Percentiles rank a stretch among this genome's conserved stretches.
phyloP scores from a whole-genome alignment of 495 filamentous ascomycete species.

The Sabuloglossum arenarium region DNA sequence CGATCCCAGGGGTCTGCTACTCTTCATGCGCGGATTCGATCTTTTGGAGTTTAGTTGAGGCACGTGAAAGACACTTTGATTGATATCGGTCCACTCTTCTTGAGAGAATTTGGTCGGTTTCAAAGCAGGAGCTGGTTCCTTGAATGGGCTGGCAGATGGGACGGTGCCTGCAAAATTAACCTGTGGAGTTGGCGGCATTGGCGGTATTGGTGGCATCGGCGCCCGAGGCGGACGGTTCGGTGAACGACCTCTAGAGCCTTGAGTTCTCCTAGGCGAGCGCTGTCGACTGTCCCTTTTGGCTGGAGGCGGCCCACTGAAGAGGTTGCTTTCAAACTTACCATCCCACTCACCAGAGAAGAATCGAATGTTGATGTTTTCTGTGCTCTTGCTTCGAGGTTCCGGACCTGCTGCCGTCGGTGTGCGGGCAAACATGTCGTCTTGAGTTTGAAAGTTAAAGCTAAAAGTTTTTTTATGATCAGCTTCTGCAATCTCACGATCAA shows the following conservation, averaged over 20 bases:
- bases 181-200: not conserved
- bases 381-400: slow-evolving; percentile 20
- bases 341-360: slow-evolving; percentile 42
- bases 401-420: slow-evolving; percentile 20
- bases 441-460: slow-evolving; percentile 28
- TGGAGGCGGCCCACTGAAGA: slow-evolving; percentile 19
- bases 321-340: slow-evolving; percentile 28
- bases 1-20: not conserved
- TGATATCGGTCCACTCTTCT: slow-evolving; percentile 4
- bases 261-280: slow-evolving; percentile 4
- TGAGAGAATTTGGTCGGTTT: not conserved
- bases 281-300: slow-evolving; percentile 2
- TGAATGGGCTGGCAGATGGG: not conserved
- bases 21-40: not conserved
- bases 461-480: not conserved
- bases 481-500: not conserved
- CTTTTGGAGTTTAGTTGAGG: not conserved
- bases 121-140: not conserved
- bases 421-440: slow-evolving; percentile 18
- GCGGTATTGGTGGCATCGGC: not conserved
- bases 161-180: not conserved
- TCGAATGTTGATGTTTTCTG: slow-evolving; percentile 58
- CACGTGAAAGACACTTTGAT: not conserved
- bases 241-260: not conserved
- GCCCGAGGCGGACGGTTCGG: not conserved